These are phyloP conservation scores for Paraglomus brasilianum DNA, from an alignment of 192 early-diverging fungal genomes.

Conservation along the genomic window DNA sequence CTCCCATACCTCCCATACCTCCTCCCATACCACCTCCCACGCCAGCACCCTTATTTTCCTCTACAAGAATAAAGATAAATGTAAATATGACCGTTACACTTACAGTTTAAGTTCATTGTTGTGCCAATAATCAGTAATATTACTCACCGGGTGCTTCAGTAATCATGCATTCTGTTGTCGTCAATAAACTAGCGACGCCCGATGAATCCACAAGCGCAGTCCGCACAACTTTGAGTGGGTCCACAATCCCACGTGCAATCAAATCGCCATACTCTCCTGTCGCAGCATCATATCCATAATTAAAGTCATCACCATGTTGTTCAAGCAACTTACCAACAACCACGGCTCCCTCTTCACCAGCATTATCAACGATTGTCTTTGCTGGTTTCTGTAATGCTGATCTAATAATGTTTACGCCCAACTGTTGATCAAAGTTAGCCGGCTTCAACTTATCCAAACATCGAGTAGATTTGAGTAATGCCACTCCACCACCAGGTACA, in stretches of 20 bases:
- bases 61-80: slow-evolving; percentile 32
- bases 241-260: slow-evolving; percentile 96
- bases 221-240: slow-evolving; percentile 99
- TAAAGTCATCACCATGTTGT: slow-evolving; percentile 70
- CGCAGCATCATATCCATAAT: slow-evolving; percentile 93
- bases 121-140: neutral
- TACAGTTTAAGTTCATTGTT: too few relatives aligned
- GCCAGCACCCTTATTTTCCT: slow-evolving; percentile 47
- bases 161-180: slow-evolving; percentile 98
- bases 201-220: slow-evolving; percentile 96
- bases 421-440: slow-evolving; percentile 99
- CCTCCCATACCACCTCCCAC: slow-evolving; percentile 69
- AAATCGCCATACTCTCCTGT: slow-evolving; percentile 93
- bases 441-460: slow-evolving; percentile 79
- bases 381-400: slow-evolving; percentile 92
- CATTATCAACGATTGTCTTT: slow-evolving; percentile 95
- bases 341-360: slow-evolving; percentile 96
- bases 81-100: neutral
- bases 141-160: slow-evolving; percentile 83
- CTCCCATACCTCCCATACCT: slow-evolving; percentile 71
- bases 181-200: slow-evolving; percentile 95
- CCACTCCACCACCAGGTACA: slow-evolving; percentile 97
- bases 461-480: slow-evolving; percentile 91
- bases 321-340: slow-evolving; percentile 96
- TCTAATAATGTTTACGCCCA: slow-evolving; percentile 95